A percentile compares a stretch with the other conserved stretches of the same genome.
phyloP scores from a whole-genome alignment of 1,139 yeast species.

The Saccharomyces hybrid region DNA sequence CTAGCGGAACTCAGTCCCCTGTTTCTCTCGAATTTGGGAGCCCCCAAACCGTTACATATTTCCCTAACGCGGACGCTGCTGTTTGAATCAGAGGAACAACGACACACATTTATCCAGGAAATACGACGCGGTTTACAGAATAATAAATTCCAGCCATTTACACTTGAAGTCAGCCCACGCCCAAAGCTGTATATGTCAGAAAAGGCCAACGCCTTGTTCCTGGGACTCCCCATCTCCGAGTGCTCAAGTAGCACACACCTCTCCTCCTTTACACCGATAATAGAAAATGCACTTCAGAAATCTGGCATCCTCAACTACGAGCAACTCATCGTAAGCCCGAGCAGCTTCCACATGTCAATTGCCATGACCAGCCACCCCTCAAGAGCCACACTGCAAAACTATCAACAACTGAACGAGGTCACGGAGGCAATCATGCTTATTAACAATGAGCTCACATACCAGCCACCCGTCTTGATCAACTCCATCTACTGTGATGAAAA shows the following conservation, averaged over 20 bases:
- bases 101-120: constrained; percentile 9
- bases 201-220: not conserved
- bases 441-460: not conserved
- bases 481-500: not conserved
- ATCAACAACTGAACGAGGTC: not conserved
- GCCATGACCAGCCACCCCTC: not conserved
- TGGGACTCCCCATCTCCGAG: not conserved
- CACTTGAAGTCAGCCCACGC: not conserved
- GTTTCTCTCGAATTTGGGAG: constrained; percentile 16
- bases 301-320: not conserved
- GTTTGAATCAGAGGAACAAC: constrained; percentile 10
- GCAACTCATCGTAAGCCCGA: not conserved
- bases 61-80: constrained; percentile 14
- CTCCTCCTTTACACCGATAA: not conserved
- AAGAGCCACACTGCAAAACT: not conserved
- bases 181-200: not conserved
- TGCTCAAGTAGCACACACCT: not conserved
- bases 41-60: constrained; percentile 21
- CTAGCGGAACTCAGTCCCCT: constrained; percentile 15
- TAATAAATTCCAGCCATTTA: not conserved
- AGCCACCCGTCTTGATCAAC: not conserved
- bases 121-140: constrained; percentile 7
- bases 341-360: not conserved
- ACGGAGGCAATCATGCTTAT: not conserved
- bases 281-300: not conserved